Base-by-base conservation (phyloP, 768 basidiomycete genomes). In the Leucosporidium scottii region DNA sequence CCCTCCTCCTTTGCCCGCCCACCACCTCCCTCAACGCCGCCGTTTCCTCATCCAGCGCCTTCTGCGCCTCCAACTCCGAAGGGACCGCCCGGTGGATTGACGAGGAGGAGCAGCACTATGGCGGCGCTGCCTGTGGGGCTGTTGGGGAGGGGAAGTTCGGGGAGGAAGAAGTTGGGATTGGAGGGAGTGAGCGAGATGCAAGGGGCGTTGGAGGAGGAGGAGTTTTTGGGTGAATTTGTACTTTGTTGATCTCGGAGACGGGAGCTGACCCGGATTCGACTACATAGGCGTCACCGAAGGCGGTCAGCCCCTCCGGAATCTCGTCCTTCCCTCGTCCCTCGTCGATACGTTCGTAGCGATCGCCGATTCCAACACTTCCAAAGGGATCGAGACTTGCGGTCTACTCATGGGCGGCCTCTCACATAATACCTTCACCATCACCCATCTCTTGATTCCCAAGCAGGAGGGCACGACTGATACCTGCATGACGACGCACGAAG, bases 401-500 rank as follows among this genome's bases (percentile, higher is more conserved):
- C 74, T 94, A 62, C 77, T 96, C 53, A 78, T 93, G 10, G 92
- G 91, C n/a, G 86, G 82, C 76, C 55, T 74, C 64, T n/a, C 28
- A 7, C 84, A 84, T 34, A 81, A 81, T 74, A 85, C 83, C 76
- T 91, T 80, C 73, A 78, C 84, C 4, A 89, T 93, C n/a, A 86
- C 89, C 64, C 88, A 87, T 58, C 77, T 94, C 75, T 78, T 94
- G 75, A 86, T 94, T 23, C 92, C 92, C n/a, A 88, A 84, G 77
- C 92, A 94, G 75, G 86, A 85, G 66, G 87, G 89, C 67, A 91
- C 90, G 70, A 85, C 87, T 66, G 90, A 94, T 79, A 91, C 90
- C n/a, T 94, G 92, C 77, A 86, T 86, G 39, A 93, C 92, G 88
- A 87, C 90, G 62, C 86, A 88, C 75, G 92, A 93, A 74, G 91